phyloP scores from a whole-genome alignment of 768 basidiomycete genomes.

The Royoungia palumana region DNA sequence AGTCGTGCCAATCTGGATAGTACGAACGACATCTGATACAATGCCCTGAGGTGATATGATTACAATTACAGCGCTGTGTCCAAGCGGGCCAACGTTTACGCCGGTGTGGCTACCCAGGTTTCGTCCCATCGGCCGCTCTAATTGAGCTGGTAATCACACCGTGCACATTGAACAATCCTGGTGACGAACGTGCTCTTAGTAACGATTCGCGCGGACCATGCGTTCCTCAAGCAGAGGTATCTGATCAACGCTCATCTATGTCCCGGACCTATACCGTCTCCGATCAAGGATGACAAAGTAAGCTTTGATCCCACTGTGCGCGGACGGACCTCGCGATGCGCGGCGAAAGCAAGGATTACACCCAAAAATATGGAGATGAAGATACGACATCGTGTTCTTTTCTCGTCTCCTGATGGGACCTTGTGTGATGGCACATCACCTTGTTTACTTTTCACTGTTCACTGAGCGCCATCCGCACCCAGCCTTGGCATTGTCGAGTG shows the following conservation, averaged over 20 bases:
- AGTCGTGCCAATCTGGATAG: not conserved
- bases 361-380: not conserved
- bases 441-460: no score
- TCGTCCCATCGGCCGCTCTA: not conserved
- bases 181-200: not conserved
- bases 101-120: not conserved
- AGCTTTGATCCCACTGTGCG: constrained; percentile 2
- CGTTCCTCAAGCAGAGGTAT: not conserved
- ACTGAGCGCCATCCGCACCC: no score
- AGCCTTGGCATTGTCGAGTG: not conserved
- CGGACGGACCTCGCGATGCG: constrained; percentile 14
- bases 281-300: constrained; percentile 8
- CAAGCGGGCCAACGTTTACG: not conserved
- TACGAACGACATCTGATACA: not conserved
- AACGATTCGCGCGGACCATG: not conserved
- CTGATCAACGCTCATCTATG: not conserved
- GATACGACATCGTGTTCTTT: constrained; percentile 2
- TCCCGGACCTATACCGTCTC: not conserved
- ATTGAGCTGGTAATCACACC: not conserved
- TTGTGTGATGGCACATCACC: not conserved
- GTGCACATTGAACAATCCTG: not conserved
- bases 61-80: not conserved
- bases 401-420: not conserved
- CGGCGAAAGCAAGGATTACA: not conserved
- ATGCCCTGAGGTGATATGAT: not conserved